Percentiles rank a stretch among this genome's conserved stretches.
phyloP scores from a whole-genome alignment of 1,139 yeast species.

The Hemisphaericaspora xylanilytica region DNA sequence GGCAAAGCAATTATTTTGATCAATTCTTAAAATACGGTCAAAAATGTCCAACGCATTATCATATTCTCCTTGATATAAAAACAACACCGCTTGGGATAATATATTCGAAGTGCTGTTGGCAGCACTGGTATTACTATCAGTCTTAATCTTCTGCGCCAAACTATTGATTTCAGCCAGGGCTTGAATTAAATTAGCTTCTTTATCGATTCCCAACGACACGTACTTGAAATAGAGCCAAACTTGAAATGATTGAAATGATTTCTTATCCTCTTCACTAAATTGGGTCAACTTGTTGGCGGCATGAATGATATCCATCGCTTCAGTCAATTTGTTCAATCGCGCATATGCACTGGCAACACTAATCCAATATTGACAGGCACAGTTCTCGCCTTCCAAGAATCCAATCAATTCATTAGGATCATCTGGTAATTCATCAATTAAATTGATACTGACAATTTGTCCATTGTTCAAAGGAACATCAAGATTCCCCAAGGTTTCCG shows the following conservation, averaged over 20 bases:
- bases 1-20: slow-evolving; percentile 67
- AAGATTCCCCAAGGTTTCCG: slow-evolving; percentile 35
- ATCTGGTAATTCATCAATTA: slow-evolving; percentile 70
- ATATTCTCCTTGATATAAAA: slow-evolving; percentile 47
- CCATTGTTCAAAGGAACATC: slow-evolving; percentile 72
- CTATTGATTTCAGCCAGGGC: slow-evolving; percentile 23
- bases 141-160: slow-evolving; percentile 15
- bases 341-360: slow-evolving; percentile 81
- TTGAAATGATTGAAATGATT: slow-evolving; percentile 58
- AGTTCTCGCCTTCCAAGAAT: slow-evolving; percentile 74
- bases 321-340: slow-evolving; percentile 53
- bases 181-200: slow-evolving; percentile 21
- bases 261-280: slow-evolving; percentile 47
- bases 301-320: slow-evolving; percentile 62
- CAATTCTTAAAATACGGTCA: slow-evolving; percentile 51
- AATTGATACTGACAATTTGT: slow-evolving; percentile 69
- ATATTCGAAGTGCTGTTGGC: slow-evolving; percentile 37
- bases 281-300: slow-evolving; percentile 49
- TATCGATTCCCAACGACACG: slow-evolving; percentile 27
- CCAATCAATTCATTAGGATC: slow-evolving; percentile 81
- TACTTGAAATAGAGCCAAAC: slow-evolving; percentile 69
- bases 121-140: slow-evolving; percentile 15
- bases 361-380: slow-evolving; percentile 78
- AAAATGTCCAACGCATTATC: slow-evolving; percentile 67
- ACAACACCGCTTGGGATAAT: slow-evolving; percentile 58